Evolutionary conservation across 331 rosid species (phyloP).

Genomic region (Pyrus hybrid): DNA sequence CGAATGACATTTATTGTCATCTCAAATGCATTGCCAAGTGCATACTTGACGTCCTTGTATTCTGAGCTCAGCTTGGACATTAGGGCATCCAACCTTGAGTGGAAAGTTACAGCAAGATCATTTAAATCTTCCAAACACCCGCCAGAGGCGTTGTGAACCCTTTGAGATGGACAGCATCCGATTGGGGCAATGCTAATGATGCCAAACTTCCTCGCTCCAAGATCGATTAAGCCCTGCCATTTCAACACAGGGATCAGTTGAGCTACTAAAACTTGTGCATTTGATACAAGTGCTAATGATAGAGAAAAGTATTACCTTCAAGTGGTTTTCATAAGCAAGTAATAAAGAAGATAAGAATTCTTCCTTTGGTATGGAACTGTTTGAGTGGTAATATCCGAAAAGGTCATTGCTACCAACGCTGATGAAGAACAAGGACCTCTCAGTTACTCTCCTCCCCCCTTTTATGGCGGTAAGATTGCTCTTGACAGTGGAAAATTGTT

Average conservation of each 20-base stretch:
- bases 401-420: constrained; percentile 22
- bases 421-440: constrained; percentile 17
- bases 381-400: constrained; percentile 9
- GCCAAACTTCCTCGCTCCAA: constrained; percentile 25
- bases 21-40: constrained; percentile 20
- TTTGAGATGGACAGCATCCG: constrained; percentile 25
- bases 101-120: constrained; percentile 9
- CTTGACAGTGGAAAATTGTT: neutral
- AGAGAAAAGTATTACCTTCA: neutral
- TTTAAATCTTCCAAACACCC: constrained; percentile 22
- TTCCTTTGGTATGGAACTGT: neutral
- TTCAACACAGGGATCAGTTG: neutral
- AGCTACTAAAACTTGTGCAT: neutral
- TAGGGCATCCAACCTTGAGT: neutral
- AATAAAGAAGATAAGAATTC: neutral
- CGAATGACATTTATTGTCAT: constrained; percentile 17
- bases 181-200: constrained; percentile 13
- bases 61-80: constrained; percentile 11
- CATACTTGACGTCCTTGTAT: constrained; percentile 7
- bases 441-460: neutral
- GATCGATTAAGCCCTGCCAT: constrained; percentile 16
- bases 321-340: constrained; percentile 12
- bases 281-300: neutral
- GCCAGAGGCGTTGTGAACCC: neutral
- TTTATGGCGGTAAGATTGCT: neutral